phyloP scores from a whole-genome alignment of 2,329 filamentous ascomycete species.

The Stemphylium vesicarium region DNA sequence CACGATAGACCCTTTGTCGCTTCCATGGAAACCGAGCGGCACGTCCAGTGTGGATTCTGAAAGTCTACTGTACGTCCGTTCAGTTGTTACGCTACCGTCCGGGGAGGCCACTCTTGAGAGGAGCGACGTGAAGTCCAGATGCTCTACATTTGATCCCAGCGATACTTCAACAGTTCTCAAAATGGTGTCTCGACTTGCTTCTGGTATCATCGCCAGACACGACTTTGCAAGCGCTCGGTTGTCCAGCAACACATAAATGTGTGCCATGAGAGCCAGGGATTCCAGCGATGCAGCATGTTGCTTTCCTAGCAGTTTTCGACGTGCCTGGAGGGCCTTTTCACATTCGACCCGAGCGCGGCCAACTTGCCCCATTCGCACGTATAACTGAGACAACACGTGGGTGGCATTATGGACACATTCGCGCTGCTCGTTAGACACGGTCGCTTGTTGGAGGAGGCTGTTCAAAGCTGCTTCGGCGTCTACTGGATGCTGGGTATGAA shows the following conservation, averaged over 20 bases:
- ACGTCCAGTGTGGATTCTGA: background rate
- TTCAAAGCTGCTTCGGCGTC: slow-evolving; percentile 30
- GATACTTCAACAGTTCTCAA: slow-evolving; percentile 24
- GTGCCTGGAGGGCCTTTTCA: slow-evolving; percentile 35
- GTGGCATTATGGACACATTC: slow-evolving; percentile 24
- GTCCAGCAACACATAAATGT: slow-evolving; percentile 29
- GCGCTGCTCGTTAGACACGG: slow-evolving; percentile 21
- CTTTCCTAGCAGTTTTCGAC: slow-evolving; percentile 34
- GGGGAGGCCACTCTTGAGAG: slow-evolving; percentile 6
- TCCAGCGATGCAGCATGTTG: slow-evolving; percentile 30
- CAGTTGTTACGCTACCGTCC: background rate
- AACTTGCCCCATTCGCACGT: slow-evolving; percentile 27
- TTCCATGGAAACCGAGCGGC: background rate
- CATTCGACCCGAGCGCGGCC: slow-evolving; percentile 32
- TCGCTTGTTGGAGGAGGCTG: slow-evolving; percentile 23
- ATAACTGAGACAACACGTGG: slow-evolving; percentile 35
- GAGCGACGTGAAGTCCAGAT: slow-evolving; percentile 29
- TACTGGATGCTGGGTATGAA: slow-evolving; percentile 24
- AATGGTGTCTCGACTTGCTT: slow-evolving; percentile 16
- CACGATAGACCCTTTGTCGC: background rate
- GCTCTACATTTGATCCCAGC: slow-evolving; percentile 20
- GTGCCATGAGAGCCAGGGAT: slow-evolving; percentile 38
- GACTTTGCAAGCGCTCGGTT: slow-evolving; percentile 31
- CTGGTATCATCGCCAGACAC: slow-evolving; percentile 30
- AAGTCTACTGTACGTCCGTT: slow-evolving; percentile 4